A percentile compares a stretch with the other conserved stretches of the same genome.
Evolutionary conservation across 352 stramenopile species (phyloP).

Genomic region (Pythium plurisporium): DNA sequence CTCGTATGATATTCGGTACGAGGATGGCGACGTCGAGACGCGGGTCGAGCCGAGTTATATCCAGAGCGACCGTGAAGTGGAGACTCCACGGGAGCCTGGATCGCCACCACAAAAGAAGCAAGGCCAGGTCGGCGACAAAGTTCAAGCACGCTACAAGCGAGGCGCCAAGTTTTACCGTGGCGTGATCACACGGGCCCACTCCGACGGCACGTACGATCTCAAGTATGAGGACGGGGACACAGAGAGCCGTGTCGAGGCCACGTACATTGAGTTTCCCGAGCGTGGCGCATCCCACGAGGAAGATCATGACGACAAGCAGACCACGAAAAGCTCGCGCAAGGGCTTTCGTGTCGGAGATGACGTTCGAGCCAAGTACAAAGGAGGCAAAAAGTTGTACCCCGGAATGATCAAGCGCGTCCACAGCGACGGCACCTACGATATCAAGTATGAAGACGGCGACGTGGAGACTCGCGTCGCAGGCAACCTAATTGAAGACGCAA

Average conservation of each 20-base stretch:
- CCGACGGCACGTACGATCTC: slow-evolving; percentile 62
- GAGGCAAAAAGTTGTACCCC: slow-evolving; percentile 55
- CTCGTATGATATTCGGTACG: slow-evolving; percentile 65
- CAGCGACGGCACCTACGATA: slow-evolving; percentile 61
- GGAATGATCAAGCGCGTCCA: slow-evolving; percentile 54
- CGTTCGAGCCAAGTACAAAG: slow-evolving; percentile 61
- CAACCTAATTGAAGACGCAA: slow-evolving; percentile 10
- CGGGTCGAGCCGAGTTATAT: slow-evolving; percentile 22
- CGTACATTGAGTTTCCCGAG: slow-evolving; percentile 23
- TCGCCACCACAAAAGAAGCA: slow-evolving; percentile 8
- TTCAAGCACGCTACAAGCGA: slow-evolving; percentile 47
- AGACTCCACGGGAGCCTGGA: slow-evolving; percentile 7
- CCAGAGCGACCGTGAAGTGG: slow-evolving; percentile 33
- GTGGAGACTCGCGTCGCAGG: slow-evolving; percentile 14
- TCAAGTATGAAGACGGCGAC: slow-evolving; percentile 64
- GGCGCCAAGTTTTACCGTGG: slow-evolving; percentile 43
- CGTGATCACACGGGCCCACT: slow-evolving; percentile 43
- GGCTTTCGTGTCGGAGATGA: slow-evolving; percentile 34
- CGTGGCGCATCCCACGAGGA: slow-evolving; percentile 2
- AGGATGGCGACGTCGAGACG: slow-evolving; percentile 54
- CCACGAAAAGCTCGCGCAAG: slow-evolving; percentile 1
- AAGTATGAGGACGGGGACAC: slow-evolving; percentile 62
- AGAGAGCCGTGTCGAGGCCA: slow-evolving; percentile 35
- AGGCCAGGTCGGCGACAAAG: slow-evolving; percentile 16
- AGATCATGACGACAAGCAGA: neutral